phyloP scores from a whole-genome alignment of 2,329 filamentous ascomycete species.

The Apiospora rasikravindrae region DNA sequence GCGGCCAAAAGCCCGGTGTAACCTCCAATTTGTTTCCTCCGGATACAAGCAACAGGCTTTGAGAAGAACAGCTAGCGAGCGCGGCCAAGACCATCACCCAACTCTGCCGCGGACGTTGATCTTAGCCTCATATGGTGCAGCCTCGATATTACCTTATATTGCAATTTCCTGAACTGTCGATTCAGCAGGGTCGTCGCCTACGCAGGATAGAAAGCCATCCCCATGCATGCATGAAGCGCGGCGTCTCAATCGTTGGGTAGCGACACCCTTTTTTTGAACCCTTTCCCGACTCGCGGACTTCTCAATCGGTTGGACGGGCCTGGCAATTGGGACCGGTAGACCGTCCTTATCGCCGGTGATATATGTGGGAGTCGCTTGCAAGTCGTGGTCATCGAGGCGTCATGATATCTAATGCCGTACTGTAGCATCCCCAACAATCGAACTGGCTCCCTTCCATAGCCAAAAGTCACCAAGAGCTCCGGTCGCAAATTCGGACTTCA shows the following conservation, averaged over 20 bases:
- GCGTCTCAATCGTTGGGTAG: conserved; percentile 11
- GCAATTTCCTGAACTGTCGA: conserved; percentile 8
- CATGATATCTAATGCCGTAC: not conserved
- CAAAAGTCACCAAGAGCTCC: not conserved
- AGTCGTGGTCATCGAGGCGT: not conserved
- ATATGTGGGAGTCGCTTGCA: conserved; percentile 2
- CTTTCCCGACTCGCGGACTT: not conserved
- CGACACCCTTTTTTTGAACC: not conserved
- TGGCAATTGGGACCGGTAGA: not conserved
- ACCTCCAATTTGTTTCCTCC: not conserved
- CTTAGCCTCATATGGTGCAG: not conserved
- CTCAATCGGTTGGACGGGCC: not conserved
- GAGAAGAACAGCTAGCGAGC: not conserved
- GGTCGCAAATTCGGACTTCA: not conserved
- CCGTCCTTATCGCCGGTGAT: not conserved
- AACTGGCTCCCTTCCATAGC: not conserved
- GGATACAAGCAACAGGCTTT: not conserved
- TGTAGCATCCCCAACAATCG: not conserved
- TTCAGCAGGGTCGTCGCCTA: not conserved
- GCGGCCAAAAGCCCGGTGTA: conserved; percentile 12
- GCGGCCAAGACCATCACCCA: not conserved
- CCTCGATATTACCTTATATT: not conserved
- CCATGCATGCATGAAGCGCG: not conserved
- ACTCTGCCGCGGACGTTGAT: conserved; percentile 7
- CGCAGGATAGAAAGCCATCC: not conserved